phyloP scores from a whole-genome alignment of 352 stramenopile genomes.

The Pythium sukuiense region DNA sequence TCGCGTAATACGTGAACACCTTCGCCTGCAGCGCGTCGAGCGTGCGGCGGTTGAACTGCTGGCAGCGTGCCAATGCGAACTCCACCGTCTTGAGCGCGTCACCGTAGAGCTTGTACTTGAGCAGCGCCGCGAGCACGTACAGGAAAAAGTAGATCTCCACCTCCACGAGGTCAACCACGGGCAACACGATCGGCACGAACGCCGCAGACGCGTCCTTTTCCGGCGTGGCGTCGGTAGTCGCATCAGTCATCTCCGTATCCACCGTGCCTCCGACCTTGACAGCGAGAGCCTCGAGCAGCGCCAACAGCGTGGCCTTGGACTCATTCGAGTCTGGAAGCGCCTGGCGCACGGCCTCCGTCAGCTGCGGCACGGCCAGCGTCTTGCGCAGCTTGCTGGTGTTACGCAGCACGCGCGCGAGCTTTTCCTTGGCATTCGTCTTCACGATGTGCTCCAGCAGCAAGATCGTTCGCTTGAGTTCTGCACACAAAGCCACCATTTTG shows the following conservation, averaged over 20 bases:
- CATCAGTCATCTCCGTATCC: constrained; percentile 67
- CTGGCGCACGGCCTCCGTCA: constrained; percentile 60
- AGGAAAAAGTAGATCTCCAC: constrained; percentile 86
- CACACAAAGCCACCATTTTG: background rate
- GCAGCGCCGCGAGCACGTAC: constrained; percentile 67
- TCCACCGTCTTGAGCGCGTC: constrained; percentile 59
- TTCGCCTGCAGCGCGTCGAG: constrained; percentile 80
- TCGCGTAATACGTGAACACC: constrained; percentile 75
- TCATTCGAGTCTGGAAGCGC: constrained; percentile 63
- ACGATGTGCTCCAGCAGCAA: constrained; percentile 69
- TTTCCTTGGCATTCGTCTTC: constrained; percentile 87
- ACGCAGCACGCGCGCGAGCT: constrained; percentile 76
- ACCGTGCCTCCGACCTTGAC: constrained; percentile 35
- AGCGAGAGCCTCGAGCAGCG: constrained; percentile 51
- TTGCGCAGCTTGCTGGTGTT: constrained; percentile 83
- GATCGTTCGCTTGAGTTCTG: constrained; percentile 80
- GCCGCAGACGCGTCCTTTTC: constrained; percentile 24
- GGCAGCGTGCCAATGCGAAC: constrained; percentile 55
- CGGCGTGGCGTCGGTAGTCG: constrained; percentile 28
- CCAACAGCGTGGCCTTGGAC: constrained; percentile 53
- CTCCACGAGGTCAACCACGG: constrained; percentile 75
- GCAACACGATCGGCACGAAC: constrained; percentile 33
- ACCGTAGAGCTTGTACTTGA: constrained; percentile 65
- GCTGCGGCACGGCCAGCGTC: constrained; percentile 59
- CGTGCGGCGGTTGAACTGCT: constrained; percentile 81